A percentile compares a stretch with the other conserved stretches of the same genome.
phyloP scores from a whole-genome alignment of 441 rosid genomes.

The Bruguiera hainesii region DNA sequence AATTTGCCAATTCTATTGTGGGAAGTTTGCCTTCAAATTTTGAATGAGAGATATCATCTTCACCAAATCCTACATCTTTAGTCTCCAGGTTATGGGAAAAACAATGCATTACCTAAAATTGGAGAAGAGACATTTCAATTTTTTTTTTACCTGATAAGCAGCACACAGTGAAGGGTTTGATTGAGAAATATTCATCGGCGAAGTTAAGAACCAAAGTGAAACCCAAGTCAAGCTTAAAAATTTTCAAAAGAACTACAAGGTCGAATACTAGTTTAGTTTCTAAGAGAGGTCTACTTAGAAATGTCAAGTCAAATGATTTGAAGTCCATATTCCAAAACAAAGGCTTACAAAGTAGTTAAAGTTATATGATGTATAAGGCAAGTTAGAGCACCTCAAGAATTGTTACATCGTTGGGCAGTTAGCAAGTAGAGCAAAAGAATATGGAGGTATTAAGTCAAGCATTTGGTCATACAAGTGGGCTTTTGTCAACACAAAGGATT shows the following conservation, averaged over 20 bases:
- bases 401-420: conserved; percentile 35
- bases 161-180: conserved; percentile 31
- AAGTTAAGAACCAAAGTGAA: conserved; percentile 30
- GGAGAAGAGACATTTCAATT: conserved; percentile 22
- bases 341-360: conserved; percentile 18
- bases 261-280: conserved; percentile 24
- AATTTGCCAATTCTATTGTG: conserved; percentile 32
- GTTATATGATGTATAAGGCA: conserved; percentile 21
- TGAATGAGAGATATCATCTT: conserved; percentile 20
- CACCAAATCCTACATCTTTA: conserved; percentile 43
- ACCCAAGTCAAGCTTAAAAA: conserved; percentile 29
- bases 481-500: conserved; percentile 33
- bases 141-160: conserved; percentile 19
- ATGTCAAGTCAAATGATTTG: conserved; percentile 15
- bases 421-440: conserved; percentile 25
- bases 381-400: conserved; percentile 33
- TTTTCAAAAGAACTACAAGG: conserved; percentile 32
- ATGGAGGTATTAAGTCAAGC: conserved; percentile 26
- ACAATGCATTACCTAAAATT: conserved; percentile 34
- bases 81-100: conserved; percentile 66
- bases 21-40: conserved; percentile 20
- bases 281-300: conserved; percentile 23
- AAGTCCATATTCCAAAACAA: conserved; percentile 13
- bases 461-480: conserved; percentile 33
- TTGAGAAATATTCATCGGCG: conserved; percentile 22